Conservation (phyloP, 2,329 filamentous ascomycete species). For the Triangularia setosa region DNA sequence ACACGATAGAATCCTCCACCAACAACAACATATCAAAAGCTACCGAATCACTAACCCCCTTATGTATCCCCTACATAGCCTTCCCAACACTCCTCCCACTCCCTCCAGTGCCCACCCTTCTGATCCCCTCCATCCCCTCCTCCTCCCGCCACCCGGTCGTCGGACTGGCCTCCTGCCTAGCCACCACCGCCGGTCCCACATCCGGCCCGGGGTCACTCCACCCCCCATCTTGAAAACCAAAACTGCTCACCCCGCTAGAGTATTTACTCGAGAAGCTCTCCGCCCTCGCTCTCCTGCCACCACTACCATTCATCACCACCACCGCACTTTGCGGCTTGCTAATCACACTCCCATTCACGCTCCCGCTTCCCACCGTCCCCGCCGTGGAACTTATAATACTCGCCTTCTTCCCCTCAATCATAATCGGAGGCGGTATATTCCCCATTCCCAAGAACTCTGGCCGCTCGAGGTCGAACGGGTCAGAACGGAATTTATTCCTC, state of each 20-base stretch:
- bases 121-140: conserved; percentile 20
- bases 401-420: conserved; percentile 19
- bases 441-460: conserved; percentile 41
- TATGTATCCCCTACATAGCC: conserved; percentile 32
- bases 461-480: conserved; percentile 62
- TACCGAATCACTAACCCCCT: no score
- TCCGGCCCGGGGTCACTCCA: conserved; percentile 56
- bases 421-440: conserved; percentile 11
- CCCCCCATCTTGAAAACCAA: conserved; percentile 35
- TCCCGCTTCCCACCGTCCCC: conserved; percentile 19
- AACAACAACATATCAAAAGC: background rate
- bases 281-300: conserved; percentile 24
- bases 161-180: conserved; percentile 16
- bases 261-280: conserved; percentile 45
- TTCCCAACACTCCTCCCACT: conserved; percentile 33
- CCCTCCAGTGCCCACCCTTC: conserved; percentile 23
- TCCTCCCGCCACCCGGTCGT: conserved; percentile 21
- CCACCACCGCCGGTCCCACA: conserved; percentile 39
- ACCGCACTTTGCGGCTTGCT: conserved; percentile 20
- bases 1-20: background rate
- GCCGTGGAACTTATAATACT: conserved; percentile 30
- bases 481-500: conserved; percentile 56
- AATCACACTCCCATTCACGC: conserved; percentile 8
- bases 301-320: background rate
- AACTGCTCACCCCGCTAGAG: conserved; percentile 44